These are phyloP conservation scores for Diaporthe ilicicola DNA, from an alignment of 2,329 filamentous ascomycete genomes.

Conservation along the genomic window DNA sequence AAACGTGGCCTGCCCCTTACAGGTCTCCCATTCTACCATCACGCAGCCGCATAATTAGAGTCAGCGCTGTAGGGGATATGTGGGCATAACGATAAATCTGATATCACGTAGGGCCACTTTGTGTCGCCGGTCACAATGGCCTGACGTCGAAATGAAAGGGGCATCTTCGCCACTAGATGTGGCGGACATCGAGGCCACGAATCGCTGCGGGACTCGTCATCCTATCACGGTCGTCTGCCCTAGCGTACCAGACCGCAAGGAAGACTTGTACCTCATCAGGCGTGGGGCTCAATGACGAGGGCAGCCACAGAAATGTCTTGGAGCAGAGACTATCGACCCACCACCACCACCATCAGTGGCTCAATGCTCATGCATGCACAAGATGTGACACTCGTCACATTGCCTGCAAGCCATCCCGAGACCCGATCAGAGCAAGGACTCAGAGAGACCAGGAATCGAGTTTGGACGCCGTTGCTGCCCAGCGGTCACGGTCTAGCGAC, in stretches of 20 bases:
- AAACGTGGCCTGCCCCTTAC: not conserved
- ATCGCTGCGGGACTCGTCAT: not conserved
- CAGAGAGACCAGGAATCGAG: not conserved
- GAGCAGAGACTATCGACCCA: not conserved
- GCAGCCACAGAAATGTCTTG: not conserved
- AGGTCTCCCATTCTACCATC: not conserved
- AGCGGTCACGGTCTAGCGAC: not conserved
- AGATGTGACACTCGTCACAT: not conserved
- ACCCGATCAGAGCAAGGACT: not conserved
- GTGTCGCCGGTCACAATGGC: not conserved
- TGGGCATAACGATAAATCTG: too few relatives aligned
- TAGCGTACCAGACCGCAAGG: not conserved
- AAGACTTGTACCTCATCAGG: not conserved
- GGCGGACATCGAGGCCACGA: not conserved
- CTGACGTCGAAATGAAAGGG: not conserved
- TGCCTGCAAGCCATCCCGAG: not conserved
- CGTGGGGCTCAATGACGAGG: not conserved
- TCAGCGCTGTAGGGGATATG: not conserved
- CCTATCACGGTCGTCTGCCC: not conserved
- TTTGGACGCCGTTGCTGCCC: not conserved
- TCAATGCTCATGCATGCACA: not conserved
- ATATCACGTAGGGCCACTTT: not conserved
- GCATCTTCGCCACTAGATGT: not conserved
- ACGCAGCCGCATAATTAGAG: not conserved
- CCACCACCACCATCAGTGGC: too few relatives aligned